phyloP scores from a whole-genome alignment of 1,139 yeast genomes.

The Protomyces inundatus region DNA sequence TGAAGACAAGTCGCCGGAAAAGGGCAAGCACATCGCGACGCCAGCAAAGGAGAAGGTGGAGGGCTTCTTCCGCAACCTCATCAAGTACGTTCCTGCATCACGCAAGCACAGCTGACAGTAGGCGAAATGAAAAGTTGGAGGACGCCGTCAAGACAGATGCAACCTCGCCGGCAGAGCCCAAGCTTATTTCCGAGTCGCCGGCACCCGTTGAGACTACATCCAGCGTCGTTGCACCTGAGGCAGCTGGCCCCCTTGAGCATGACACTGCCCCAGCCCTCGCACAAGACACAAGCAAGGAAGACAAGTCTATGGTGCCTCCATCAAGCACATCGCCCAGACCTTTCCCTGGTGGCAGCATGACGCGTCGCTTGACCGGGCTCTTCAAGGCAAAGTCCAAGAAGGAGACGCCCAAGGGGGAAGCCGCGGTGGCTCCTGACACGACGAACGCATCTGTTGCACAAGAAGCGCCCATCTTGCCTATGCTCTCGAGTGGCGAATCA shows the following conservation, averaged over 20 bases:
- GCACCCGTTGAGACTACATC: neutral
- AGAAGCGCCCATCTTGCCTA: too few relatives aligned
- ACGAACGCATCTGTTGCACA: too few relatives aligned
- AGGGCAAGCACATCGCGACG: neutral
- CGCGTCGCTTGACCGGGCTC: neutral
- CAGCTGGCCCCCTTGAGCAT: too few relatives aligned
- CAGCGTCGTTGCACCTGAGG: neutral
- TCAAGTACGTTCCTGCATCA: neutral
- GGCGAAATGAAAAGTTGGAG: neutral
- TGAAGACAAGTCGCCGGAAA: neutral
- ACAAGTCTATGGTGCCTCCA: neutral
- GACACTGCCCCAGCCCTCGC: neutral
- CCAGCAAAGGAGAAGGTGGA: constrained; percentile 17
- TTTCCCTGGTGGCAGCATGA: neutral
- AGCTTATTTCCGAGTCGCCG: neutral
- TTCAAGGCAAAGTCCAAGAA: neutral
- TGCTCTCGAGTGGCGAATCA: too few relatives aligned
- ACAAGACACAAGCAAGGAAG: neutral
- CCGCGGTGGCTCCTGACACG: neutral
- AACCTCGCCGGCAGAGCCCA: neutral
- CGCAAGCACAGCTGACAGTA: neutral
- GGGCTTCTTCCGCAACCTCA: constrained; percentile 7
- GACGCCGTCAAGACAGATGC: neutral
- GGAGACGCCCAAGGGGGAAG: neutral
- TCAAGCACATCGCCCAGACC: neutral